Evolutionary conservation across 73 alveolate genomes (phyloP), one percentile per base, ranked within the genome.

Genomic region (Loxodes magnus): DNA sequence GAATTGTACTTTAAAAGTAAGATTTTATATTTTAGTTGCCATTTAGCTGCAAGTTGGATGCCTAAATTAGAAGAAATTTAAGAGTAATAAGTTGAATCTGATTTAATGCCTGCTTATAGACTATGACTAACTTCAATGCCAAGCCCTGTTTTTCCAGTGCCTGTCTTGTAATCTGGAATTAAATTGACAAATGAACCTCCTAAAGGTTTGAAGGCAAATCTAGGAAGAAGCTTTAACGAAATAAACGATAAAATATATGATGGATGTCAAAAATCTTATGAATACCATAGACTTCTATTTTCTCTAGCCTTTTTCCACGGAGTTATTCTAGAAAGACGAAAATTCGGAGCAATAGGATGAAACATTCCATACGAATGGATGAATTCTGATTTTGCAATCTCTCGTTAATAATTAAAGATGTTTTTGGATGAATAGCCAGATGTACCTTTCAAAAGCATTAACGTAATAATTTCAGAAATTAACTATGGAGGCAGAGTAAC

Each of bases 281-380:
- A 92, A 72, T 96, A 77, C 70, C 84, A 93, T 80, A 90, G 87
- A 63, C 79, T 94, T 63, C 76, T 95, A 34, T 96, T 88, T 62
- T 94, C 99, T n/a, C 76, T 96, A 22, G 99, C 98, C 53, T 96
- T 88, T 82, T 94, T 96, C 98, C 99, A 96, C 80, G 99, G 99
- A 0, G 98, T 92, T 41, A 96, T 96, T 53, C 58, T 94, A 49
- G 99, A 96, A 71, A 87, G 99, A 65, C 77, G 99, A 52, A 96
- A 96, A 83, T 96, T 92, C 92, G 99, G 99, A 17, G 97, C 99
- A 22, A 86, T 96, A 24, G 93, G 93, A 6, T 96, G 99, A 99
- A 94, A 94, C 84, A 94, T 94, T 51, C 98, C 99, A 6, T 96
- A 96, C 62, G 97, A 95, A 57, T 96, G 99, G 99, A 96, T 94